These are phyloP conservation scores for Thelephora aurantiotincta DNA, from an alignment of 768 basidiomycete genomes.

Conservation along the genomic window DNA sequence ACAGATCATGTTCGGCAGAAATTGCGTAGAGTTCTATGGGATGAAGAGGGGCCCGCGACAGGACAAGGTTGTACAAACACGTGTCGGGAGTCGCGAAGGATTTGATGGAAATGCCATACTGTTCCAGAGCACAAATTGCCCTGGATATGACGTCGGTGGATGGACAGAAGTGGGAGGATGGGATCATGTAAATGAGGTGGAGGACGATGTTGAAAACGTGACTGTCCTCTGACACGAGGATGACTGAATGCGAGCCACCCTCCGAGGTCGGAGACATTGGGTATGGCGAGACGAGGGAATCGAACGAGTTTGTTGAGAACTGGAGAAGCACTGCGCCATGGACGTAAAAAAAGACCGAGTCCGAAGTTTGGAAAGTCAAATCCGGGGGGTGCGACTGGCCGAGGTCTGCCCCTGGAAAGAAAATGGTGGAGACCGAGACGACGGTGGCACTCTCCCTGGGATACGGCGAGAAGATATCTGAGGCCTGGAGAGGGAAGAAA, in stretches of 20 bases:
- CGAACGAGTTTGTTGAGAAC: slow-evolving; percentile 53
- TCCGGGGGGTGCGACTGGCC: slow-evolving; percentile 39
- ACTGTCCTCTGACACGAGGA: slow-evolving; percentile 47
- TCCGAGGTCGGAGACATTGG: slow-evolving; percentile 35
- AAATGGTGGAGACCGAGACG: slow-evolving; percentile 75
- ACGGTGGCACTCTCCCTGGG: slow-evolving; percentile 29
- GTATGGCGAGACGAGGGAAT: slow-evolving; percentile 37
- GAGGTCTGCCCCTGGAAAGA: slow-evolving; percentile 54
- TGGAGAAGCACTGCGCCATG: slow-evolving; percentile 44
- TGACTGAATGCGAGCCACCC: slow-evolving; percentile 35
- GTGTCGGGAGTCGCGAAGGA: slow-evolving; percentile 33
- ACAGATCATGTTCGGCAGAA: slow-evolving; percentile 50
- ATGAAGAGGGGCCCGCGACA: slow-evolving; percentile 51
- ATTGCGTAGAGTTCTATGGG: slow-evolving; percentile 65
- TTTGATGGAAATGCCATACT: slow-evolving; percentile 46
- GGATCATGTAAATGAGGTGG: slow-evolving; percentile 58
- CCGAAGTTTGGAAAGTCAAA: slow-evolving; percentile 51
- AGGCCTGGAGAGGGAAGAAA: background rate
- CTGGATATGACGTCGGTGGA: slow-evolving; percentile 40
- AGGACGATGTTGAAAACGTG: slow-evolving; percentile 56
- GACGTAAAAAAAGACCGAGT: slow-evolving; percentile 77
- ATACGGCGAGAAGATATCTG: background rate
- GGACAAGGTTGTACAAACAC: slow-evolving; percentile 43
- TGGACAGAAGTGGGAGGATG: slow-evolving; percentile 65
- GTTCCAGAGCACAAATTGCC: slow-evolving; percentile 40